Evolutionary conservation across 805 yeast genomes (phyloP).

Genomic region (Saturnispora saitoi): DNA sequence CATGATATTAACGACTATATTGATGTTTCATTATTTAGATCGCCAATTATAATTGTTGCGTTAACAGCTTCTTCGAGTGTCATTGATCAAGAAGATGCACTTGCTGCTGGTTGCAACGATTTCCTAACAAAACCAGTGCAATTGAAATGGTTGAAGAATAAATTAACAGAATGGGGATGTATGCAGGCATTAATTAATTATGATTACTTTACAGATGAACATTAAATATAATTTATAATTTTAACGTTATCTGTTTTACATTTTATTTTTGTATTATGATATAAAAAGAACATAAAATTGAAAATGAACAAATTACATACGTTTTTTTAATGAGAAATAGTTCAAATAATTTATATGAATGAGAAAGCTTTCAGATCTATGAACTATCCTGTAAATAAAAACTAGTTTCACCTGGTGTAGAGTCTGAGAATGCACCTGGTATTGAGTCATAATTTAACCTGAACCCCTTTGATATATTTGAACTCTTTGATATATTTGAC

Average conservation of each 20-base stretch:
- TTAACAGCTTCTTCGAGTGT: conserved; percentile 85
- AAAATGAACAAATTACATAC: background rate
- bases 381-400: no score
- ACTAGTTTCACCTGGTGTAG: no score
- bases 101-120: conserved; percentile 97
- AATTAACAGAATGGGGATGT: conserved; percentile 97
- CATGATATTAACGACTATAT: conserved; percentile 38
- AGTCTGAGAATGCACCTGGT: no score
- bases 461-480: no score
- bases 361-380: no score
- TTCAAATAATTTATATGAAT: background rate
- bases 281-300: background rate
- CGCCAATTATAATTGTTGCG: conserved; percentile 98
- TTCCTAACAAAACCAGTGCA: conserved; percentile 94
- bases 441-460: no score
- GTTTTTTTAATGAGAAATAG: no score
- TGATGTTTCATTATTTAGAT: conserved; percentile 57
- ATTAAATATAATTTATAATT: conserved; percentile 6
- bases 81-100: conserved; percentile 80
- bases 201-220: conserved; percentile 71
- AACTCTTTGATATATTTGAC: no score
- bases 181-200: conserved; percentile 96
- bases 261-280: background rate
- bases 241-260: background rate
- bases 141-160: conserved; percentile 85